A percentile compares a stretch with the other conserved stretches of the same genome.
phyloP scores from a whole-genome alignment of 495 filamentous ascomycete species.

The Penicillium steckii region DNA sequence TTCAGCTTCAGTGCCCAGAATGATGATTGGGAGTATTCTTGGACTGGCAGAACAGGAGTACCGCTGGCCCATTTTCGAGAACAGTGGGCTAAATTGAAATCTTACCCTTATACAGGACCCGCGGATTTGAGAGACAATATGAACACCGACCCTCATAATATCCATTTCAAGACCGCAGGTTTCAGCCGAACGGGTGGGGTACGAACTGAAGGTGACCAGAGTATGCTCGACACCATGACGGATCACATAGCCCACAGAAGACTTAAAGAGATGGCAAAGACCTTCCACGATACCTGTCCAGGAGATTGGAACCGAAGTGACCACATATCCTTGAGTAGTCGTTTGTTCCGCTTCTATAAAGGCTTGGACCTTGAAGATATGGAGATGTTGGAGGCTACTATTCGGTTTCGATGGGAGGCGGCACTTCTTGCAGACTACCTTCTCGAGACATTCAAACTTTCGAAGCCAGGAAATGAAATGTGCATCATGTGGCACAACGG shows the following conservation, averaged over 20 bases:
- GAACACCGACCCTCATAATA: neutral
- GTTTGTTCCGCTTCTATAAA: neutral
- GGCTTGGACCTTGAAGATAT: neutral
- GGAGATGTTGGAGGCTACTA: neutral
- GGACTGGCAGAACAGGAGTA: constrained; percentile 3
- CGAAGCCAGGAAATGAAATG: neutral
- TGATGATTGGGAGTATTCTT: constrained; percentile 4
- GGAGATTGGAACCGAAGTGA: neutral
- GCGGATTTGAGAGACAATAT: neutral
- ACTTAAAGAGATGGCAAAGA: constrained; percentile 1
- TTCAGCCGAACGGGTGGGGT: neutral
- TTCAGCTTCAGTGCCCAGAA: constrained; percentile 4
- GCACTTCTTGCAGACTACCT: neutral
- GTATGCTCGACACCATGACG: neutral
- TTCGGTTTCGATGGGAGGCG: constrained; percentile 2
- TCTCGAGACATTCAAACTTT: neutral
- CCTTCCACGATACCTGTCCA: neutral
- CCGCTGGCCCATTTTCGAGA: neutral
- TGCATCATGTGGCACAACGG: neutral
- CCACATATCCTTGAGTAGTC: neutral
- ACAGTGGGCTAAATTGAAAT: neutral
- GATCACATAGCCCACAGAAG: neutral
- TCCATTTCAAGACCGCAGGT: neutral
- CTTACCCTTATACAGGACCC: neutral
- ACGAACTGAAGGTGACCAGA: neutral